These are phyloP conservation scores for Hypoxylon sp. DNA, from an alignment of 2,329 filamentous ascomycete genomes.

Conservation along the genomic window DNA sequence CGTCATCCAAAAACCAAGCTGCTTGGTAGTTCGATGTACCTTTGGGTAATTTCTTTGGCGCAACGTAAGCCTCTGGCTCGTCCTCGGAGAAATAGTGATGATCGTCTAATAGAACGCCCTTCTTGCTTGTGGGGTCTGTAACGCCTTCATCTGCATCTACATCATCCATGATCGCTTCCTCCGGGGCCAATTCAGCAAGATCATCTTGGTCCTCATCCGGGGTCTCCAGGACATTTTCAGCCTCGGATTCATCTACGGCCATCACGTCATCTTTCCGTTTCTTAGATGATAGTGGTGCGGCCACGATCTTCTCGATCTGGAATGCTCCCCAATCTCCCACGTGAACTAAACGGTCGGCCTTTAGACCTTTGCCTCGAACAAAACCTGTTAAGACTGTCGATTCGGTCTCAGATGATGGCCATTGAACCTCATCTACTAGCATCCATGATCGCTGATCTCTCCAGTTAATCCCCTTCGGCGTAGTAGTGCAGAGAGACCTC, in stretches of 20 bases:
- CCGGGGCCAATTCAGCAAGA: conserved; percentile 84
- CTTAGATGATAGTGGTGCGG: conserved; percentile 74
- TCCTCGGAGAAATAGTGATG: conserved; percentile 98
- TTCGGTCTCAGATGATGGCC: conserved; percentile 70
- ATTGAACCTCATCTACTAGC: conserved; percentile 84
- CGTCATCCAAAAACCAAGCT: conserved; percentile 87
- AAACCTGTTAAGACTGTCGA: conserved; percentile 84
- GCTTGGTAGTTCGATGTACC: conserved; percentile 95
- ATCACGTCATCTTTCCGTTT: conserved; percentile 75
- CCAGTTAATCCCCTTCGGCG: conserved; percentile 95
- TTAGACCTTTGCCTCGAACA: conserved; percentile 85
- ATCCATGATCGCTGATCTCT: conserved; percentile 96
- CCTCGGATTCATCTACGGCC: conserved; percentile 70
- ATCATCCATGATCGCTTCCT: conserved; percentile 79
- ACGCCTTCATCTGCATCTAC: conserved; percentile 58
- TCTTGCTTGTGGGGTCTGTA: conserved; percentile 69
- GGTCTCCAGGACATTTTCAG: conserved; percentile 71
- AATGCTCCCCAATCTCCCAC: conserved; percentile 95
- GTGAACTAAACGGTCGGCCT: conserved; percentile 89
- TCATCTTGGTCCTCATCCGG: conserved; percentile 87
- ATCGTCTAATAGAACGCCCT: conserved; percentile 93
- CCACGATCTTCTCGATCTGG: conserved; percentile 88
- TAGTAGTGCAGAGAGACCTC: conserved; percentile 89
- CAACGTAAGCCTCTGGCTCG: conserved; percentile 69
- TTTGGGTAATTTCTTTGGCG: conserved; percentile 82